Percentiles rank a stretch among this genome's conserved stretches.
Evolutionary conservation across 768 basidiomycete genomes (phyloP).

Genomic region (Boletus subparvulus): DNA sequence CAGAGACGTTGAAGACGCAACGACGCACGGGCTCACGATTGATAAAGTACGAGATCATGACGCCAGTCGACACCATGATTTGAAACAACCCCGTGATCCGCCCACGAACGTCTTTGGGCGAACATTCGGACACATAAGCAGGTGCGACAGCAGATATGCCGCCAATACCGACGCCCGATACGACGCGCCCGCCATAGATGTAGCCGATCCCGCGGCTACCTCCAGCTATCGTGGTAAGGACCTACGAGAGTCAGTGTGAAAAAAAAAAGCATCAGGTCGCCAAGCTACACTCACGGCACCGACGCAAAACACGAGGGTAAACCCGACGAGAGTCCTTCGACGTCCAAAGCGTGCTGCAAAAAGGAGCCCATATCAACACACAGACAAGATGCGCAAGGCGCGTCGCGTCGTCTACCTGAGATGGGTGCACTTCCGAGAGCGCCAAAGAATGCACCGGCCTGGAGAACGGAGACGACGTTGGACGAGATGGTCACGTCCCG

Average conservation of each 20-base stretch:
- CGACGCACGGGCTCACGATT: slow-evolving; percentile 52
- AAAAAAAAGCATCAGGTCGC: no score
- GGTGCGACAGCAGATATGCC: slow-evolving; percentile 83
- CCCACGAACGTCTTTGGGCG: slow-evolving; percentile 84
- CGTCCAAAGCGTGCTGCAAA: slow-evolving; percentile 62
- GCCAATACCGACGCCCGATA: slow-evolving; percentile 80
- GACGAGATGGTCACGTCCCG: slow-evolving; percentile 60
- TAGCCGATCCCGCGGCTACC: slow-evolving; percentile 56
- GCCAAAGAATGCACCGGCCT: slow-evolving; percentile 88
- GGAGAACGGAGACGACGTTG: slow-evolving; percentile 84
- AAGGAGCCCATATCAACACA: not conserved
- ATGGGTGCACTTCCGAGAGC: slow-evolving; percentile 71
- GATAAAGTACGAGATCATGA: slow-evolving; percentile 83
- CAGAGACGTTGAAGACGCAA: slow-evolving; percentile 8
- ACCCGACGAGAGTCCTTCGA: slow-evolving; percentile 58
- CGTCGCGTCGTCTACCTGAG: slow-evolving; percentile 47
- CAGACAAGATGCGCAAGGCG: not conserved
- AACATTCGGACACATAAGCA: slow-evolving; percentile 83
- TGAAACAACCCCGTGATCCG: slow-evolving; percentile 86
- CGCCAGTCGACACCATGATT: slow-evolving; percentile 80
- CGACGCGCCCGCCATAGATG: slow-evolving; percentile 79
- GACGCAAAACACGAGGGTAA: slow-evolving; percentile 60
- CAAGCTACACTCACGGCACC: slow-evolving; percentile 61
- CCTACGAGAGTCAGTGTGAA: slow-evolving; percentile 35
- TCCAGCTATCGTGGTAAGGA: slow-evolving; percentile 67